Percentiles rank a stretch among this genome's conserved stretches.
Evolutionary conservation across 2,329 filamentous ascomycete species (phyloP).

Genomic region (Scopulariopsis brevicaulis): DNA sequence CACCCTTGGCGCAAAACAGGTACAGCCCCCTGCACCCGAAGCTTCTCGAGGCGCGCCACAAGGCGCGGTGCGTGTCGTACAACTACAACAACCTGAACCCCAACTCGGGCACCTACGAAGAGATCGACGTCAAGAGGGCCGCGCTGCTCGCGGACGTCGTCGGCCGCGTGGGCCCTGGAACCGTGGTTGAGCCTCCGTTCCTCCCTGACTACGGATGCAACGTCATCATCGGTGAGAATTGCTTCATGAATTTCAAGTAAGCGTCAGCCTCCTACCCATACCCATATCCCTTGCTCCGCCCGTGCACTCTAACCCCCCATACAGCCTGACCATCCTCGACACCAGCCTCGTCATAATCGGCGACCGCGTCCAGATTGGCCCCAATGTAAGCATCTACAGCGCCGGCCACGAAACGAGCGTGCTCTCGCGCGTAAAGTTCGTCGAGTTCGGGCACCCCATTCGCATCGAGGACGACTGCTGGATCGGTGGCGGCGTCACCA

Average conservation of each 20-base stretch:
- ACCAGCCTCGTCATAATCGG: conserved; percentile 62
- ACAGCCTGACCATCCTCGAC: conserved; percentile 52
- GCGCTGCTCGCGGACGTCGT: conserved; percentile 37
- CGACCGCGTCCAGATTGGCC: conserved; percentile 58
- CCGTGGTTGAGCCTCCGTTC: conserved; percentile 49
- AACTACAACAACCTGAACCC: conserved; percentile 48
- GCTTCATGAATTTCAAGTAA: conserved; percentile 44
- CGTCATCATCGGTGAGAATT: conserved; percentile 46
- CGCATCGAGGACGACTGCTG: conserved; percentile 42
- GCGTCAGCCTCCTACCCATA: not conserved
- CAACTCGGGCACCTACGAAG: conserved; percentile 28
- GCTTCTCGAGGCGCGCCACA: conserved; percentile 37
- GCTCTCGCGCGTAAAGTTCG: conserved; percentile 29
- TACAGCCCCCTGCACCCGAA: conserved; percentile 38
- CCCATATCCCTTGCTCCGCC: not conserved
- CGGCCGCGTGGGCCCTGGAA: conserved; percentile 34
- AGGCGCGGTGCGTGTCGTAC: conserved; percentile 39
- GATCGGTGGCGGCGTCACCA: conserved; percentile 37
- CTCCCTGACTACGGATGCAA: conserved; percentile 57
- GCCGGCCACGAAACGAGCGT: conserved; percentile 62
- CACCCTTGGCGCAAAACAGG: conserved; percentile 15
- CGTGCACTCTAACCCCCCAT: not conserved
- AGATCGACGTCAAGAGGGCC: conserved; percentile 25
- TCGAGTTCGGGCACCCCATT: conserved; percentile 34
- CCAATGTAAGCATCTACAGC: conserved; percentile 59